Percentiles rank a stretch among this genome's conserved stretches.
Evolutionary conservation across 2,329 filamentous ascomycete species (phyloP).

Genomic region (Cryphonectria naterciae): DNA sequence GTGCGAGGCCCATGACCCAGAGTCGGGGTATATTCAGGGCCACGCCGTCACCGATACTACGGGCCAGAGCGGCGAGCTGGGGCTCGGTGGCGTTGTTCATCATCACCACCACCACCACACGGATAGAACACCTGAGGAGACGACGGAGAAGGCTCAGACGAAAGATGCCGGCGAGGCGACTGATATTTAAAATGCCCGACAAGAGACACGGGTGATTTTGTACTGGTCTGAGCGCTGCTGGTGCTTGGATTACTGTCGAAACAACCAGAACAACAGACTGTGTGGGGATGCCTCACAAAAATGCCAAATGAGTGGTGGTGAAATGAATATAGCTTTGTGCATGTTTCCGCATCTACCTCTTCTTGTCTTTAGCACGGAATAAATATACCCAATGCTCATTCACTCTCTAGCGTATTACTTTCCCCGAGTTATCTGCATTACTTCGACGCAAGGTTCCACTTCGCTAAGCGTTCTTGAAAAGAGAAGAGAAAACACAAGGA

Average conservation of each 20-base stretch:
- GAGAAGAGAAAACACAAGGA: not conserved
- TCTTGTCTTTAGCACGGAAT: not conserved
- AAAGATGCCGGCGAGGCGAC: conserved; percentile 31
- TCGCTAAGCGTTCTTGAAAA: not conserved
- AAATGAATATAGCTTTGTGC: not conserved
- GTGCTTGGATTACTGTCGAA: not conserved
- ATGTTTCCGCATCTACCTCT: not conserved
- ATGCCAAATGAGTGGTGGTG: not conserved
- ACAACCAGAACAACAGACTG: not conserved
- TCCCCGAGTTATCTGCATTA: not conserved
- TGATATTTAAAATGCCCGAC: not conserved
- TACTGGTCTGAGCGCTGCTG: not conserved
- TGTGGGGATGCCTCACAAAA: not conserved
- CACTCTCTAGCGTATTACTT: not conserved
- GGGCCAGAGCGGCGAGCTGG: conserved; percentile 27
- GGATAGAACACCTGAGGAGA: conserved; percentile 22
- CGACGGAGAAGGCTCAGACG: conserved; percentile 25
- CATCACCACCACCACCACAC: not conserved
- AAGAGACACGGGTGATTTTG: not conserved
- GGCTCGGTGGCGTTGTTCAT: conserved; percentile 25
- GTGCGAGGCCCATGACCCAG: conserved; percentile 33
- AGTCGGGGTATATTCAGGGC: conserved; percentile 35
- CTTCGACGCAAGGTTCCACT: not conserved
- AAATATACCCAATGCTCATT: not conserved
- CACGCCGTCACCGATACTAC: conserved; percentile 27